Conservation (phyloP, 345 rosid genomes). For the Syzygium grande region DNA sequence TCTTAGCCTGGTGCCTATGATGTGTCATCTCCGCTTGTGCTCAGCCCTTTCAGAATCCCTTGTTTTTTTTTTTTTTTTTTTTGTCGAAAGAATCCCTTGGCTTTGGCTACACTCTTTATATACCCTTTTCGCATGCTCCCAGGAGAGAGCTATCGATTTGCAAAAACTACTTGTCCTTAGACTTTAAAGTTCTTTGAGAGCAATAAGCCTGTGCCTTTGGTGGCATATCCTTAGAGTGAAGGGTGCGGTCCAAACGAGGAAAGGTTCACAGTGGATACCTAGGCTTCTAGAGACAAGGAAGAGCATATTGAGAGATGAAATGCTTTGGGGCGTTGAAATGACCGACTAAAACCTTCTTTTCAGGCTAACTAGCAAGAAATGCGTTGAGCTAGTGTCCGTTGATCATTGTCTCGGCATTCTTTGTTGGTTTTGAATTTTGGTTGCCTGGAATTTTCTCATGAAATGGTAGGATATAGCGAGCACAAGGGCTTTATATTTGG, state of each 20-base stretch:
- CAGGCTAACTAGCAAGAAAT: background rate
- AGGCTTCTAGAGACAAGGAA: background rate
- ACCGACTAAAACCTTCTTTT: background rate
- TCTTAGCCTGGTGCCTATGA: background rate
- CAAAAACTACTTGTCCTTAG: background rate
- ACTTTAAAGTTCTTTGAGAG: background rate
- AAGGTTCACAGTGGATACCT: background rate
- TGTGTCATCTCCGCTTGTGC: background rate
- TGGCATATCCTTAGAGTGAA: background rate
- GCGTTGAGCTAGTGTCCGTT: background rate
- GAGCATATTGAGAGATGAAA: background rate
- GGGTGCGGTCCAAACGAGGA: background rate
- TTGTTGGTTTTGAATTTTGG: background rate
- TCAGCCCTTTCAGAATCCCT: background rate
- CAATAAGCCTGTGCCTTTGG: background rate
- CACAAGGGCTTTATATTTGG: background rate
- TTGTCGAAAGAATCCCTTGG: background rate
- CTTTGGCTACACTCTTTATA: background rate
- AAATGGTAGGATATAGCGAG: background rate
- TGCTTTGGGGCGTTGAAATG: background rate
- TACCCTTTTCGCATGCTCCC: background rate
- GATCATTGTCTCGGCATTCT: background rate
- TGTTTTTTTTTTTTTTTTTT: background rate
- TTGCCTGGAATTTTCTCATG: background rate
- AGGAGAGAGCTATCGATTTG: background rate